These are phyloP conservation scores for Penicillium concentricum DNA, from an alignment of 2,329 filamentous ascomycete genomes.

Conservation along the genomic window DNA sequence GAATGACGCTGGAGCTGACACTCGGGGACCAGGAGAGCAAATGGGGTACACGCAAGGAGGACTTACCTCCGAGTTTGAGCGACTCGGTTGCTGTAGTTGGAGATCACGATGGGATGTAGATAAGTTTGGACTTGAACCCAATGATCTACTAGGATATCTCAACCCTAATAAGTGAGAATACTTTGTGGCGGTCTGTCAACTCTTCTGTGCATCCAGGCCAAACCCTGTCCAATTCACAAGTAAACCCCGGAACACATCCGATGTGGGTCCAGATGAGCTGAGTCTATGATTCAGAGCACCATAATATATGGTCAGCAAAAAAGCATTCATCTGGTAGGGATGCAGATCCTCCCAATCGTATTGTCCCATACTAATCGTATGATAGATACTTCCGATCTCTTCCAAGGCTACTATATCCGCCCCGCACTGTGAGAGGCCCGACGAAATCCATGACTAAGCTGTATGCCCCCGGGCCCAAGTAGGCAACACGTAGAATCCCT, in stretches of 20 bases:
- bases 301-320: background rate
- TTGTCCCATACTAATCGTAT: background rate
- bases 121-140: background rate
- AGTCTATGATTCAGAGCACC: background rate
- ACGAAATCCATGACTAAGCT: conserved; percentile 17
- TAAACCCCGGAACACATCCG: conserved; percentile 8
- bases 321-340: background rate
- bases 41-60: conserved; percentile 61
- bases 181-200: conserved; percentile 6
- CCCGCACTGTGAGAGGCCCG: background rate
- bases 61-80: conserved; percentile 56
- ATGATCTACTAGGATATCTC: background rate
- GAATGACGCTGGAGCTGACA: conserved; percentile 61
- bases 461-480: background rate
- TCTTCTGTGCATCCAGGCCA: background rate
- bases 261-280: conserved; percentile 8
- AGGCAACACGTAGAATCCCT: conserved; percentile 1
- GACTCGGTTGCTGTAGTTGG: conserved; percentile 11
- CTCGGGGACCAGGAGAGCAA: conserved; percentile 60
- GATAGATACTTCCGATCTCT: background rate
- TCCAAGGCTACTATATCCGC: background rate
- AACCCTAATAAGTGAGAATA: background rate
- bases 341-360: background rate
- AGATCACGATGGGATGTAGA: background rate
- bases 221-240: background rate